Base-by-base conservation (phyloP, 305 asterid species). In the Fraxinus albicans region DNA sequence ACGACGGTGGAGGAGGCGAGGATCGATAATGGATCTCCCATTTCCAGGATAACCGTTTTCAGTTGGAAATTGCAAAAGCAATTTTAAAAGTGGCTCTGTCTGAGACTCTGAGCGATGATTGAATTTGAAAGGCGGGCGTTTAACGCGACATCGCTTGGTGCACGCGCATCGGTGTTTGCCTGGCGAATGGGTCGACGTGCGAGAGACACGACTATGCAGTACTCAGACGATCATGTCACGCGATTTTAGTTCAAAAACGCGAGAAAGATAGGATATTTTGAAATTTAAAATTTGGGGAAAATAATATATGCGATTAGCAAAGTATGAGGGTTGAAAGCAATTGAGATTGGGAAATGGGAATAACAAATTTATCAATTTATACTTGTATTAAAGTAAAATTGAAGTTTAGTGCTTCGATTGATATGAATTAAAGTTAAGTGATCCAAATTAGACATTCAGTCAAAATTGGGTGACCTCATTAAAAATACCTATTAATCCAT, bases 11-110 rank as follows among this genome's bases (percentile, higher is more conserved):
- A 85, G 81, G 94, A 88, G 78, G 92, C 87, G 21, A 93, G 88
- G 81, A 91, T 84, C 86, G 91, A 89, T 44, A 94, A 85, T 17
- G 97, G 92, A 89, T 90, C 96, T 80, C 89, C 90, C 98, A 94
- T 94, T 81, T 87, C 89, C 82, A 77, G 86, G 84, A 90, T 91
- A 87, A 84, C 90, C 90, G 89, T 85, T 89, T 90, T 55, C 72
- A 8, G 82, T 72, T 85, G 82, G 38, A 78, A 79, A 75, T 76
- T 60, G 81, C 80, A 55, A 42, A 36, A 74, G 79, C 79, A 38
- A 63, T 12, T 21, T 3, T 36, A 23, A 36, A 36, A 15, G 73
- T 84, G 25, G 33, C 12, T 50, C 40, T 76, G 13, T 47, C 5
- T 33, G n/a, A 74, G 27, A 42, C 35, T 74, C 77, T 75, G 76